phyloP scores from a whole-genome alignment of 1,284 basidiomycete genomes.

The Ustilago bromivora region DNA sequence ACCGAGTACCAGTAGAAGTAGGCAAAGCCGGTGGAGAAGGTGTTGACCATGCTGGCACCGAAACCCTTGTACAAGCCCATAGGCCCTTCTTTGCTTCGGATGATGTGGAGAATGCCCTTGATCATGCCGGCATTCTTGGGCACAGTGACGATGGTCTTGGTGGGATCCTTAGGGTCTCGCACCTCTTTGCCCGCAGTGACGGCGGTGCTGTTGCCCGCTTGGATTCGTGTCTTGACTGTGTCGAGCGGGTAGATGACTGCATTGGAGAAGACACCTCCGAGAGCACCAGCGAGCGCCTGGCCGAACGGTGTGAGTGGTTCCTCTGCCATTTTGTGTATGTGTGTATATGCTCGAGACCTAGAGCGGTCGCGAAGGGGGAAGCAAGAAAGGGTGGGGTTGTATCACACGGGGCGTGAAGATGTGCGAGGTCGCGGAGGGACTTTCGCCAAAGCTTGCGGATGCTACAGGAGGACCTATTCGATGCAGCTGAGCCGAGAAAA shows the following conservation, averaged over 20 bases:
- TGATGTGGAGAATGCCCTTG: constrained; percentile 63
- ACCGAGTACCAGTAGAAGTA: constrained; percentile 99
- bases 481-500: neutral
- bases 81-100: constrained; percentile 59
- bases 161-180: constrained; percentile 75
- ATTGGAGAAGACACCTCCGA: constrained; percentile 75
- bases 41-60: constrained; percentile 97
- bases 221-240: constrained; percentile 94
- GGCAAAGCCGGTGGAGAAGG: constrained; percentile 94
- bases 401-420: too few relatives aligned
- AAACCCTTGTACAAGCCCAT: constrained; percentile 92
- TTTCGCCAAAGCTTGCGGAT: neutral
- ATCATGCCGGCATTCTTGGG: constrained; percentile 62
- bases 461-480: neutral
- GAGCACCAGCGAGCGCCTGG: constrained; percentile 90
- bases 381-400: too few relatives aligned
- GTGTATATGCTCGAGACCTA: constrained; percentile 12
- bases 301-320: constrained; percentile 86
- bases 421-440: too few relatives aligned
- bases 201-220: constrained; percentile 73
- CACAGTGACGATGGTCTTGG: constrained; percentile 67
- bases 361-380: neutral
- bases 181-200: constrained; percentile 71
- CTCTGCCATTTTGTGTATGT: constrained; percentile 42
- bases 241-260: constrained; percentile 92